Conservation (phyloP, 78 protist genomes). For the Dictyostelium intermedium region DNA sequence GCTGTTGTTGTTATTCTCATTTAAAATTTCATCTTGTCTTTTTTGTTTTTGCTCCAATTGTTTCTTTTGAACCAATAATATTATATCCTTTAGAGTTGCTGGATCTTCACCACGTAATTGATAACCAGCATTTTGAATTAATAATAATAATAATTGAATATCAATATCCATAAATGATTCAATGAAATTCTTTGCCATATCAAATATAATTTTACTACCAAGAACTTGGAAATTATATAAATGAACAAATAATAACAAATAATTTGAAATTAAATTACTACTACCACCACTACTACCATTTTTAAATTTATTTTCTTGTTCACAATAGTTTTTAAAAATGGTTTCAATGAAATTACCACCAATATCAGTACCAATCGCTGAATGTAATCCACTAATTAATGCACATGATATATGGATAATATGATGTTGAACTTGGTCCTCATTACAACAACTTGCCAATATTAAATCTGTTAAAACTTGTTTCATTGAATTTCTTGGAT, state of each 20-base stretch:
- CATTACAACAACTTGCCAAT: slow-evolving; percentile 9
- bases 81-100: slow-evolving; percentile 61
- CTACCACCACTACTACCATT: neutral
- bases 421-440: slow-evolving; percentile 51
- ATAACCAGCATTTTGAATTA: slow-evolving; percentile 69
- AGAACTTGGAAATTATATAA: slow-evolving; percentile 67
- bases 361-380: slow-evolving; percentile 38
- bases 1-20: neutral
- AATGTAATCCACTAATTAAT: slow-evolving; percentile 32
- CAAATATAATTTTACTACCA: slow-evolving; percentile 39
- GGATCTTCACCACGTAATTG: slow-evolving; percentile 81
- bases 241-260: slow-evolving; percentile 40
- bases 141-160: slow-evolving; percentile 43
- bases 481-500: slow-evolving; percentile 62
- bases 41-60: slow-evolving; percentile 18
- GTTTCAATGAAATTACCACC: slow-evolving; percentile 61
- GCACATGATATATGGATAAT: slow-evolving; percentile 49
- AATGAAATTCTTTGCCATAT: slow-evolving; percentile 44
- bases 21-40: neutral
- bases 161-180: slow-evolving; percentile 45
- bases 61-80: slow-evolving; percentile 51
- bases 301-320: neutral
- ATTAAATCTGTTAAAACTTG: slow-evolving; percentile 28
- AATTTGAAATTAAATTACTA: slow-evolving; percentile 6
- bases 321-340: slow-evolving; percentile 2